Percentiles rank a stretch among this genome's conserved stretches.
Evolutionary conservation across 257 asterid species (phyloP).

Genomic region (Parsonsia alboflavescens): DNA sequence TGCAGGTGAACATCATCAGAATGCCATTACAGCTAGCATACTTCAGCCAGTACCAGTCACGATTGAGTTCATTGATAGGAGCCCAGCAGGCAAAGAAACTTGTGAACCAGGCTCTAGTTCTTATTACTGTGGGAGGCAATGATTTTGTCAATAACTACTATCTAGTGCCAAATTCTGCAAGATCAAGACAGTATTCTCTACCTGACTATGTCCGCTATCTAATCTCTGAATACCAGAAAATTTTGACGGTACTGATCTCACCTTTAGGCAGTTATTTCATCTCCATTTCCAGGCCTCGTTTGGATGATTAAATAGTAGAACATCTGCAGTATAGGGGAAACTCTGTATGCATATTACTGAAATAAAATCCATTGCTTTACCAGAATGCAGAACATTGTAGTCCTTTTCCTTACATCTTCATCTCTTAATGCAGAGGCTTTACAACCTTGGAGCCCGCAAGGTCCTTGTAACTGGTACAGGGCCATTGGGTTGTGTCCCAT

Average conservation of each 20-base stretch:
- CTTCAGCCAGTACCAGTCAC: constrained; percentile 53
- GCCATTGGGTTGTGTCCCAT: constrained; percentile 79
- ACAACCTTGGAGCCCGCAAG: constrained; percentile 50
- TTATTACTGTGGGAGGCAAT: constrained; percentile 80
- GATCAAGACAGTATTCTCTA: constrained; percentile 60
- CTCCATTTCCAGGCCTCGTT: neutral
- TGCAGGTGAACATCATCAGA: constrained; percentile 71
- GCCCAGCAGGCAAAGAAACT: constrained; percentile 31
- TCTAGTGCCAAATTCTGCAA: constrained; percentile 58
- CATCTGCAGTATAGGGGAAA: neutral
- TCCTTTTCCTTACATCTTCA: constrained; percentile 3
- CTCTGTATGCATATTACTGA: neutral
- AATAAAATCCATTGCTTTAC: neutral
- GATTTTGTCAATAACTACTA: constrained; percentile 86
- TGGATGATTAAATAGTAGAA: neutral
- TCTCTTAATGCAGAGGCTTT: constrained; percentile 34
- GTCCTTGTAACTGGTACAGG: constrained; percentile 75
- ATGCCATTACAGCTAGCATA: constrained; percentile 49
- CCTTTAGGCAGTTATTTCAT: neutral
- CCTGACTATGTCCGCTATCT: constrained; percentile 52
- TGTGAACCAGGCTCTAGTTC: constrained; percentile 58
- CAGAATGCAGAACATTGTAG: neutral
- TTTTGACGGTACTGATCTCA: constrained; percentile 43
- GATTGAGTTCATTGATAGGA: constrained; percentile 56
- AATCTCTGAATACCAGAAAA: constrained; percentile 65